Evolutionary conservation across 495 filamentous ascomycete genomes (phyloP).

Genomic region (Annulohypoxylon bovei): DNA sequence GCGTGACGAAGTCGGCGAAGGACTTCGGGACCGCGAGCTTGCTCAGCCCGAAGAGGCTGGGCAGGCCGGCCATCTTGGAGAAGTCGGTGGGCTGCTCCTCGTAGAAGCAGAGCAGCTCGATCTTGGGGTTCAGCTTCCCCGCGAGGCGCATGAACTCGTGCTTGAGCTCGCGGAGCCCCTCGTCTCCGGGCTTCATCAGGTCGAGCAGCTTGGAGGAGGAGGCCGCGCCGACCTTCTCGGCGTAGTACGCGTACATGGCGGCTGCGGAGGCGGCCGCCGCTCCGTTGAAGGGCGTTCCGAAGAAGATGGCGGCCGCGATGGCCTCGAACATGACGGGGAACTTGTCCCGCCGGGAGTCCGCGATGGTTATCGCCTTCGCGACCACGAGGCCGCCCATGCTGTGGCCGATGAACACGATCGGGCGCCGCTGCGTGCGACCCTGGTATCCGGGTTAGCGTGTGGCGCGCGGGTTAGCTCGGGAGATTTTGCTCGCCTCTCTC

Average conservation of each 20-base stretch:
- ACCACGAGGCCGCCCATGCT: slow-evolving; percentile 73
- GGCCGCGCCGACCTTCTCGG: slow-evolving; percentile 43
- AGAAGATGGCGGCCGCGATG: slow-evolving; percentile 48
- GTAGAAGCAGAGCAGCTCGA: slow-evolving; percentile 46
- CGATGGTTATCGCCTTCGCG: slow-evolving; percentile 50
- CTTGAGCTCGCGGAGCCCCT: slow-evolving; percentile 45
- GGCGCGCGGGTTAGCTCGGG: not conserved
- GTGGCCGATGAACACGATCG: slow-evolving; percentile 74
- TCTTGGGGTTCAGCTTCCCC: slow-evolving; percentile 43
- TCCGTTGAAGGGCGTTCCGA: slow-evolving; percentile 52
- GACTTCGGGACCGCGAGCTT: slow-evolving; percentile 41
- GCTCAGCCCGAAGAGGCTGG: slow-evolving; percentile 36
- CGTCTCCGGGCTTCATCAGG: slow-evolving; percentile 48
- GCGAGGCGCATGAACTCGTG: slow-evolving; percentile 48
- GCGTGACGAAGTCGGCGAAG: slow-evolving; percentile 45
- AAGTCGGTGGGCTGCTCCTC: slow-evolving; percentile 49
- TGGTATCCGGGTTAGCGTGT: slow-evolving; percentile 26
- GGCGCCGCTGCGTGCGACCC: slow-evolving; percentile 59
- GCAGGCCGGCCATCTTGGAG: slow-evolving; percentile 39
- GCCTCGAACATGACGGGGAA: slow-evolving; percentile 50
- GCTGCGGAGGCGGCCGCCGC: slow-evolving; percentile 43
- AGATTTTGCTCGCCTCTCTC: slow-evolving; percentile 33
- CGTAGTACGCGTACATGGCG: slow-evolving; percentile 44
- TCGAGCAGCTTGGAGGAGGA: slow-evolving; percentile 46
- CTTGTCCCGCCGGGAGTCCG: slow-evolving; percentile 44